These are phyloP conservation scores for Eucalyptus erythrocorys DNA, from an alignment of 345 rosid species.

Conservation along the genomic window DNA sequence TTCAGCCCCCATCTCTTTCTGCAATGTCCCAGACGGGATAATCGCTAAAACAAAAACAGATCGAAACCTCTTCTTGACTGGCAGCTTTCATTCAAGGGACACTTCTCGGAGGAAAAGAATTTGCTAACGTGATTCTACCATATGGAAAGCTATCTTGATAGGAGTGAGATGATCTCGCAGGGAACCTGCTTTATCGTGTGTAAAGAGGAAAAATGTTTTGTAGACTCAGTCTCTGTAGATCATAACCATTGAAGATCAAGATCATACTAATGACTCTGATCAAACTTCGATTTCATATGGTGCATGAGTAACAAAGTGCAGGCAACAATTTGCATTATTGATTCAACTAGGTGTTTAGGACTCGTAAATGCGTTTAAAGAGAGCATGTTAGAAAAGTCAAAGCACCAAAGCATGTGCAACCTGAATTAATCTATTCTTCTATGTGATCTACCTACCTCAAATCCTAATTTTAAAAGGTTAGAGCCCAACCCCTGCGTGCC, in stretches of 20 bases:
- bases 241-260: background rate
- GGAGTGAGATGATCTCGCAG: background rate
- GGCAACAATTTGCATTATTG: background rate
- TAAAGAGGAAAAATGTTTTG: background rate
- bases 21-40: background rate
- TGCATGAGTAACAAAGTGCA: background rate
- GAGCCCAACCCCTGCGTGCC: background rate
- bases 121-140: background rate
- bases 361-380: background rate
- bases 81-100: background rate
- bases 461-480: background rate
- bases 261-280: background rate
- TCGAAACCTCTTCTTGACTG: background rate
- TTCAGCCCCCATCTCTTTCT: background rate
- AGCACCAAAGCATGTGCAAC: background rate
- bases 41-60: background rate
- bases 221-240: background rate
- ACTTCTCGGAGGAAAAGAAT: background rate
- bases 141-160: background rate
- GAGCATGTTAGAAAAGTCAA: background rate
- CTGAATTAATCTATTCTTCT: background rate
- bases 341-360: background rate
- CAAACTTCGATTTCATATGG: background rate
- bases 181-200: background rate
- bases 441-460: background rate